phyloP scores from a whole-genome alignment of 257 asterid genomes.

The Gentiana macrophylla region DNA sequence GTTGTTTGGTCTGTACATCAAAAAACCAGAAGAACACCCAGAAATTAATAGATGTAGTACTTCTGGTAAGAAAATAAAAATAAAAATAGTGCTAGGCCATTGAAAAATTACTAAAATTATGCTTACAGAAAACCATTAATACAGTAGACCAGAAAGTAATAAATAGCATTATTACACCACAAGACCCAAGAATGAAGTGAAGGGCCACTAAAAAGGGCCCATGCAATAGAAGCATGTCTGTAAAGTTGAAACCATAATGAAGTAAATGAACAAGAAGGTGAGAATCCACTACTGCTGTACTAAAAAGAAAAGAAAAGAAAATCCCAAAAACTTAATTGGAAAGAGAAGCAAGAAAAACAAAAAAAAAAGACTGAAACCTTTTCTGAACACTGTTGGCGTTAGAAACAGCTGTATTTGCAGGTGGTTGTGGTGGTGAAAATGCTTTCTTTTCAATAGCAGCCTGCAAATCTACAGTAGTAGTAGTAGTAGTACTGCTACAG shows the following conservation, averaged over 20 bases:
- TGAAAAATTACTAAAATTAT: too few species aligned
- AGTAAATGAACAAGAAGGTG: conserved; percentile 26
- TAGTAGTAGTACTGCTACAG: conserved; percentile 20
- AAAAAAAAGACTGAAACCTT: conserved; percentile 51
- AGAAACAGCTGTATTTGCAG: conserved; percentile 58
- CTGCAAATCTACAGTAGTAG: conserved; percentile 29
- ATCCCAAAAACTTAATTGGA: conserved; percentile 7
- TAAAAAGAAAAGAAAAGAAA: conserved; percentile 6
- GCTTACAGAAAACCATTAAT: background rate
- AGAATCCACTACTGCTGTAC: conserved; percentile 33
- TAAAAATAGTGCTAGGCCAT: too few species aligned
- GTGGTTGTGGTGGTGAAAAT: conserved; percentile 31
- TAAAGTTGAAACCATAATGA: background rate
- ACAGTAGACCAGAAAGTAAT: conserved; percentile 13
- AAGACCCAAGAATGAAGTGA: conserved; percentile 14
- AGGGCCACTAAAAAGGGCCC: conserved; percentile 32
- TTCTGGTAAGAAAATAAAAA: background rate
- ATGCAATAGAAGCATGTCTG: conserved; percentile 9
- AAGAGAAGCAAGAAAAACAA: conserved; percentile 2
- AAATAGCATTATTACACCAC: background rate
- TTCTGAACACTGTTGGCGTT: conserved; percentile 58
- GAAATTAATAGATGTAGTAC: conserved; percentile 1
- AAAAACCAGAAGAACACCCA: conserved; percentile 7
- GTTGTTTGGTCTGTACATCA: conserved; percentile 1
- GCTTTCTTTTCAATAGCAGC: conserved; percentile 45